These are phyloP conservation scores for Eutrema salsugineum DNA, from an alignment of 441 rosid genomes.

Conservation along the genomic window DNA sequence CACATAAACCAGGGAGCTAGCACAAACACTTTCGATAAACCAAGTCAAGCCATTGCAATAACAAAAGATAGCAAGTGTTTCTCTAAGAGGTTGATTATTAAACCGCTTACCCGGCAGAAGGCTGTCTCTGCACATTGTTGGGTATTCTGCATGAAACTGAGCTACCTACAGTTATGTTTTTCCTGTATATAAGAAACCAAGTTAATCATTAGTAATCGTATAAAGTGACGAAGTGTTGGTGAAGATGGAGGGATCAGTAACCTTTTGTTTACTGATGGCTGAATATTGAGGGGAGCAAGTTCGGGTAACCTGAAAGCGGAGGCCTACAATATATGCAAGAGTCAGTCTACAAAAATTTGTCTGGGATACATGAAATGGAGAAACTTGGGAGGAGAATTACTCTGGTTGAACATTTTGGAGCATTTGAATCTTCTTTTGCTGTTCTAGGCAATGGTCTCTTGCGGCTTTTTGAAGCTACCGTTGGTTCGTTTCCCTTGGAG, in stretches of 20 bases:
- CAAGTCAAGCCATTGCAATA: background rate
- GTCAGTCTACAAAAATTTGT: background rate
- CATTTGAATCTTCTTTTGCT: slow-evolving; percentile 36
- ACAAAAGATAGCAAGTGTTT: background rate
- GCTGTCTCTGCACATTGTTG: slow-evolving; percentile 32
- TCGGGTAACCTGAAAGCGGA: slow-evolving; percentile 39
- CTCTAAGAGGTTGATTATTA: background rate
- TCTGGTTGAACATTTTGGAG: slow-evolving; percentile 31
- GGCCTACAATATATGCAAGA: slow-evolving; percentile 43
- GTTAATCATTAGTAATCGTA: background rate
- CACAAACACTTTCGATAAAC: background rate
- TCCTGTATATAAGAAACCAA: slow-evolving; percentile 37
- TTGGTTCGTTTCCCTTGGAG: slow-evolving; percentile 24
- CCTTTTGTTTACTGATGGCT: slow-evolving; percentile 49
- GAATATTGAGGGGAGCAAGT: slow-evolving; percentile 33
- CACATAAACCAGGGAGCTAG: slow-evolving; percentile 4
- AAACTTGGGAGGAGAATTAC: slow-evolving; percentile 14
- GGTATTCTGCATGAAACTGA: slow-evolving; percentile 40
- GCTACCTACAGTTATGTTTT: slow-evolving; percentile 27
- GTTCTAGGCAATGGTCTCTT: slow-evolving; percentile 38
- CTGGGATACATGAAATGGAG: background rate
- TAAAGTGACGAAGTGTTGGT: background rate
- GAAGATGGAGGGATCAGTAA: background rate
- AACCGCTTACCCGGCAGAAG: slow-evolving; percentile 44
- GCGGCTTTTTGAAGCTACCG: slow-evolving; percentile 33